phyloP scores from a whole-genome alignment of 192 early-diverging fungal species.

The Mortierella hygrophila region DNA sequence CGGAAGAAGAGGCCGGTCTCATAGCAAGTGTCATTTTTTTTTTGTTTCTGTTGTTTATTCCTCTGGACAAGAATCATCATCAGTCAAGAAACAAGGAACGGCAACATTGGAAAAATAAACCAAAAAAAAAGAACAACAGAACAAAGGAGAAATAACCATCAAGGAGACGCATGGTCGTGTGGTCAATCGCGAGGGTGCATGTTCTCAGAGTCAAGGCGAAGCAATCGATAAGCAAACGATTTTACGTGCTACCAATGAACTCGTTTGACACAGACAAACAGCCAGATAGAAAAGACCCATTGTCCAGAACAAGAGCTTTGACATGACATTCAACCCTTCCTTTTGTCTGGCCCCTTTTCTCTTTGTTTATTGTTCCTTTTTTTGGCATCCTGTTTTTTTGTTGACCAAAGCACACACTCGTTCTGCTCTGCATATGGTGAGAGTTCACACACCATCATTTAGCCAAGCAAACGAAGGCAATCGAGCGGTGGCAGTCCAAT shows the following conservation, averaged over 20 bases:
- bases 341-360: too few relatives aligned
- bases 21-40: neutral
- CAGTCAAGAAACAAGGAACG: neutral
- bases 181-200: neutral
- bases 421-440: neutral
- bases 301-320: too few relatives aligned
- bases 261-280: too few relatives aligned
- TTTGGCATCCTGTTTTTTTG: too few relatives aligned
- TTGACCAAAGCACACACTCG: neutral
- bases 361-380: too few relatives aligned
- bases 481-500: neutral
- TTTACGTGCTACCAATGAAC: too few relatives aligned
- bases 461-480: neutral
- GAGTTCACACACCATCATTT: neutral
- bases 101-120: neutral
- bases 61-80: neutral
- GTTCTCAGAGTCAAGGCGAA: neutral
- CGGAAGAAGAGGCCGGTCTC: neutral
- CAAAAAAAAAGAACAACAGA: neutral
- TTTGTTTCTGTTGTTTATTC: neutral
- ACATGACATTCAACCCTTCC: too few relatives aligned
- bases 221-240: too few relatives aligned
- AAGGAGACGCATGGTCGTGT: neutral
- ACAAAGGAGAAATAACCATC: neutral
- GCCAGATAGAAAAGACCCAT: too few relatives aligned